These are phyloP conservation scores for Fragaria ananassa DNA, from an alignment of 306 rosid species.

Conservation along the genomic window DNA sequence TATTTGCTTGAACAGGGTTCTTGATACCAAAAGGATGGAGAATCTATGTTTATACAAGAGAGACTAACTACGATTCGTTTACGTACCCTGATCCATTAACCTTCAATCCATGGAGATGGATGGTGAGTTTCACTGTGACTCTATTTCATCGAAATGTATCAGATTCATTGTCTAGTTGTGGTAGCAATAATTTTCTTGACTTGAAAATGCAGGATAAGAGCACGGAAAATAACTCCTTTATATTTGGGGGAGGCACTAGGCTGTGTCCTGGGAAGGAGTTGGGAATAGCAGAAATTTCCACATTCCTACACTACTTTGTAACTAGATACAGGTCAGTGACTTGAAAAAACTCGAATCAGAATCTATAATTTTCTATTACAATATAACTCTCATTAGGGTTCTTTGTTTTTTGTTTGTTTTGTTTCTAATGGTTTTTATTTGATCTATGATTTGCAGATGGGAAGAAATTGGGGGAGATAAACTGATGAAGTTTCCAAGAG, in stretches of 20 bases:
- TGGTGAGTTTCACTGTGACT: slow-evolving; percentile 48
- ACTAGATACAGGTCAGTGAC: slow-evolving; percentile 81
- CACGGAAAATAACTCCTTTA: slow-evolving; percentile 52
- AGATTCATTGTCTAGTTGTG: background rate
- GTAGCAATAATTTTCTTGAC: background rate
- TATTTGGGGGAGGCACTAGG: slow-evolving; percentile 94
- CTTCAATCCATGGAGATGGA: slow-evolving; percentile 98
- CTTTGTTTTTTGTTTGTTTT: background rate
- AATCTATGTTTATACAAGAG: slow-evolving; percentile 91
- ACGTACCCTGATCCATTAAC: slow-evolving; percentile 74
- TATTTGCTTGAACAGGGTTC: slow-evolving; percentile 57
- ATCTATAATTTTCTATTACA: background rate
- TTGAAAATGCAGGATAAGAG: slow-evolving; percentile 55
- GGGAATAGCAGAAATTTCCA: slow-evolving; percentile 84
- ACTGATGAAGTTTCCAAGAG: slow-evolving; percentile 90
- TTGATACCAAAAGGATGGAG: slow-evolving; percentile 93
- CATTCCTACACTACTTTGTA: slow-evolving; percentile 83
- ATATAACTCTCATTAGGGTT: background rate
- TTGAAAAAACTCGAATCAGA: background rate
- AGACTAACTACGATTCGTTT: slow-evolving; percentile 69
- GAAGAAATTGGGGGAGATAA: slow-evolving; percentile 95
- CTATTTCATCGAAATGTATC: background rate
- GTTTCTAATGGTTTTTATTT: background rate
- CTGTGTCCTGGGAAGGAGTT: slow-evolving; percentile 93
- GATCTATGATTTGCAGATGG: slow-evolving; percentile 56